phyloP scores from a whole-genome alignment of 2,329 filamentous ascomycete genomes.

The Talaromyces rugulosus region DNA sequence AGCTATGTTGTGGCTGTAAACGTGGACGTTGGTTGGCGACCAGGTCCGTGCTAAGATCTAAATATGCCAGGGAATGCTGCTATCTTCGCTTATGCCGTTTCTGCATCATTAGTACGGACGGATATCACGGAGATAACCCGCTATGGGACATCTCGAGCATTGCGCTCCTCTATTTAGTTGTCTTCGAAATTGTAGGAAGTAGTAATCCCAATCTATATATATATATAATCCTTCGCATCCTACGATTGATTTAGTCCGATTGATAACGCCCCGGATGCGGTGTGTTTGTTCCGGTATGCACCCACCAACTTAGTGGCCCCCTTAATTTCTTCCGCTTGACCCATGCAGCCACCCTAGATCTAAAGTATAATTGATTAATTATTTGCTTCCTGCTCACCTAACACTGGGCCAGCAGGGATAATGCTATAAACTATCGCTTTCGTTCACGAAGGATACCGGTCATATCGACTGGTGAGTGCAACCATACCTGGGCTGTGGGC shows the following conservation, averaged over 20 bases:
- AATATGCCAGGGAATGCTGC: background rate
- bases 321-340: background rate
- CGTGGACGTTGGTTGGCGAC: background rate
- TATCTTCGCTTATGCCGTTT: background rate
- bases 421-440: background rate
- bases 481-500: background rate
- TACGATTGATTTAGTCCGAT: background rate
- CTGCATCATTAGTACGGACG: background rate
- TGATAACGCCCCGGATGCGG: background rate
- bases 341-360: background rate
- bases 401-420: background rate
- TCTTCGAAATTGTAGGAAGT: background rate
- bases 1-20: background rate
- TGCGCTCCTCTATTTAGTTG: background rate
- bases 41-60: background rate
- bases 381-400: background rate
- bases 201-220: background rate
- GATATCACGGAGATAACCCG: background rate
- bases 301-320: background rate
- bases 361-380: background rate
- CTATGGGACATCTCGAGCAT: background rate
- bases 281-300: background rate
- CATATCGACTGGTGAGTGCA: background rate
- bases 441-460: too few relatives aligned
- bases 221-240: background rate